These are phyloP conservation scores for Rhizopogon vesiculosus DNA, from an alignment of 768 basidiomycete genomes.

Conservation along the genomic window DNA sequence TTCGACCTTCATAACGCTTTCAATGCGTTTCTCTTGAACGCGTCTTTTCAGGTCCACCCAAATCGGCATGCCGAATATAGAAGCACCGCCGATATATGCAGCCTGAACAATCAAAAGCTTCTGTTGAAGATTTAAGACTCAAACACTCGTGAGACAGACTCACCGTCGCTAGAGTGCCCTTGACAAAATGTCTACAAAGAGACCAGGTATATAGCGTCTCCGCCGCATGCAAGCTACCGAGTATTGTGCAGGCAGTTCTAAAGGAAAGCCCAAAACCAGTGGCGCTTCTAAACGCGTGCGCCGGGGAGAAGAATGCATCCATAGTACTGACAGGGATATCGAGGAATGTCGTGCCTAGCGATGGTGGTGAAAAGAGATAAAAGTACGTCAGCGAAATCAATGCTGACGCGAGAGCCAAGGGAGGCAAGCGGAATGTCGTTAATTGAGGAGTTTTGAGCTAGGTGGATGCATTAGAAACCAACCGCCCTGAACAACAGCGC, in stretches of 20 bases:
- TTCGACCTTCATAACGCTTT: constrained; percentile 76
- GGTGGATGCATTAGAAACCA: background rate
- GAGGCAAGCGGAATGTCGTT: constrained; percentile 47
- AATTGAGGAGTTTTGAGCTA: constrained; percentile 65
- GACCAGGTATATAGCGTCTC: constrained; percentile 25
- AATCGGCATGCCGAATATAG: constrained; percentile 51
- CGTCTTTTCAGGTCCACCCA: constrained; percentile 49
- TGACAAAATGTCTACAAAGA: constrained; percentile 26
- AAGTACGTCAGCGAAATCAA: constrained; percentile 18
- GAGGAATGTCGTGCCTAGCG: constrained; percentile 1
- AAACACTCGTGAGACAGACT: background rate
- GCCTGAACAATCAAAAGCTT: constrained; percentile 29
- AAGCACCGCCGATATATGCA: constrained; percentile 47
- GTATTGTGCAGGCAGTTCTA: constrained; percentile 4
- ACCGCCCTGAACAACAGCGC: background rate
- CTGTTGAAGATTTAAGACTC: background rate
- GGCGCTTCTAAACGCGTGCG: constrained; percentile 5
- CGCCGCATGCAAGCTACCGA: constrained; percentile 10
- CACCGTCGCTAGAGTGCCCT: constrained; percentile 14
- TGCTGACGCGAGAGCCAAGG: constrained; percentile 23
- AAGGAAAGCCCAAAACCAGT: constrained; percentile 16
- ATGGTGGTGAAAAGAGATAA: constrained; percentile 12
- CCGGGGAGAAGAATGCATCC: constrained; percentile 17
- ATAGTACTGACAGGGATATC: constrained; percentile 8
- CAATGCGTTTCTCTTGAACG: constrained; percentile 66